Base-by-base conservation (phyloP, 352 stramenopile genomes). In the Phytophthora uliginosa region DNA sequence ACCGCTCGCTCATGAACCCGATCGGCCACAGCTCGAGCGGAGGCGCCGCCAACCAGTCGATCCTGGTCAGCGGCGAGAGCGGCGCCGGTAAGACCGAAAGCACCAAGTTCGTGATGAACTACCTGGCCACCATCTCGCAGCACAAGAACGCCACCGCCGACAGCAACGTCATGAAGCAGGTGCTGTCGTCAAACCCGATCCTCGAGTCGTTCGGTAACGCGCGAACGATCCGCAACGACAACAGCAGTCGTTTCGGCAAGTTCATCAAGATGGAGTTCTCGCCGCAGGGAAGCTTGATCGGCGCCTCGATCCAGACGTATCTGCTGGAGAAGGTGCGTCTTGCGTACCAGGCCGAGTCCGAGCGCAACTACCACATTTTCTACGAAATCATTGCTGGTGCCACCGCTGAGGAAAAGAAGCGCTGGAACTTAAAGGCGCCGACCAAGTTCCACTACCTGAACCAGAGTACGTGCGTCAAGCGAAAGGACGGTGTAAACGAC, bases 131-230 rank as follows among this genome's bases (percentile, higher is more conserved):
- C 34, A 91, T 99, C 56, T 92, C 89, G 48, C 84, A 94, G 67
- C 76, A 82, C 71, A 83, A 84, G 31, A 74, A 76, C 48, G 58
- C 66, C 15, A 56, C 48, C 13, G 86, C 85, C 62, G 89, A 96
- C 71, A 85, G 80, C 22, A 84, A 81, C 59, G 90, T 97, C 36
- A 98, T 97, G 86, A 86, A 92, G 66, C 88, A 98, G 59, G 95
- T 99, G 51, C 83, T 99, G 38, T 98, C 95, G 53, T 98, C 96
- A 7, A 99, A 99, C 81, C 98, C 98, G 48, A 97, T 99, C 59
- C 85, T 99, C n/a, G 98, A 99, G 80, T 95, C 96, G 3, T 99
- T 99, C 80, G 98, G 98, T 68, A 99, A 99, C 75, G 97, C 97
- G 42, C 91, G 97, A 36, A 99, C 97, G 17, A 93, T 99, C 51